phyloP scores from a whole-genome alignment of 192 early-diverging fungal genomes.

The Chytriomyces confervae region DNA sequence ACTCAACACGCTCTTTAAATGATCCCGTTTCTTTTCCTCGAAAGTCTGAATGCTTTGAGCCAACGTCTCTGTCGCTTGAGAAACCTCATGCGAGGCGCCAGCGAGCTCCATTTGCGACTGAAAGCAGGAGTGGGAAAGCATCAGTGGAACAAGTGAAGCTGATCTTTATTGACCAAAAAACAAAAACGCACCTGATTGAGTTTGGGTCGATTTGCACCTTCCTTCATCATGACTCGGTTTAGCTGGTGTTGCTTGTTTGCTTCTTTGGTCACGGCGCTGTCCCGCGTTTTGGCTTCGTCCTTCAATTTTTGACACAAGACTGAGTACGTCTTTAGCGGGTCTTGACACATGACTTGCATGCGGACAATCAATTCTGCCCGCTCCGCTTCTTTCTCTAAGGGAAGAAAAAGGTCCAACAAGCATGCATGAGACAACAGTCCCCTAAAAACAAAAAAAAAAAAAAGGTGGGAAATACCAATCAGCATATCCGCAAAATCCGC shows the following conservation, averaged over 20 bases:
- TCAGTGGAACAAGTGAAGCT: not conserved
- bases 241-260: slow-evolving; percentile 39
- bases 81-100: slow-evolving; percentile 39
- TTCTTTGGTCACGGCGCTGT: slow-evolving; percentile 43
- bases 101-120: slow-evolving; percentile 49
- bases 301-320: slow-evolving; percentile 31
- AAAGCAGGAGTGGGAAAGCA: not conserved
- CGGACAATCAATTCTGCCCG: slow-evolving; percentile 32
- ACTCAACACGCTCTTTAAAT: slow-evolving; percentile 18
- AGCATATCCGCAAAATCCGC: slow-evolving; percentile 21
- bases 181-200: slow-evolving; percentile 33
- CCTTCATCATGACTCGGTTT: slow-evolving; percentile 42
- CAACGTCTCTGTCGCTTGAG: slow-evolving; percentile 33
- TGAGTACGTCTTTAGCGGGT: slow-evolving; percentile 46
- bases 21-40: slow-evolving; percentile 37
- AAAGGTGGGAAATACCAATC: not conserved
- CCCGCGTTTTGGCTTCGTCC: slow-evolving; percentile 27
- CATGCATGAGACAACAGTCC: not conserved
- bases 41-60: slow-evolving; percentile 39
- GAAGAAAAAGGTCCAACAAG: too few species aligned
- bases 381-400: slow-evolving; percentile 39
- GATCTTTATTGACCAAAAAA: too few species aligned
- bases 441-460: not conserved
- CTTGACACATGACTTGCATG: slow-evolving; percentile 38
- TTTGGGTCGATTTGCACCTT: slow-evolving; percentile 42